A percentile compares a stretch with the other conserved stretches of the same genome.
Evolutionary conservation across 1,284 basidiomycete genomes (phyloP).

Genomic region (Crocinoboletus sp.): DNA sequence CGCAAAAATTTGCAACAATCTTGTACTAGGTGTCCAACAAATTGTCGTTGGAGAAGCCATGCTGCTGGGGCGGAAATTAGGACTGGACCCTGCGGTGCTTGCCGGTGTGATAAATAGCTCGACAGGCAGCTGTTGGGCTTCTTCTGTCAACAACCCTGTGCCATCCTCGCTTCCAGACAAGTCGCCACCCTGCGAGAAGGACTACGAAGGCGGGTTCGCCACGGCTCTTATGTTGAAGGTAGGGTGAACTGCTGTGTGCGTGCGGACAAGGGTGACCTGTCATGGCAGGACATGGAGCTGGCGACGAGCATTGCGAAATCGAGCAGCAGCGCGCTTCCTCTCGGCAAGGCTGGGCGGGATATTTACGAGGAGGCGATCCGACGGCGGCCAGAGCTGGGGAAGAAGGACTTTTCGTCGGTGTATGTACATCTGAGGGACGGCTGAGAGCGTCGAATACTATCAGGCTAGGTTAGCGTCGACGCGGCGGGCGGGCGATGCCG

Average conservation of each 20-base stretch:
- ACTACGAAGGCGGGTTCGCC: constrained; percentile 82
- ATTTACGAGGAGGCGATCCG: constrained; percentile 56
- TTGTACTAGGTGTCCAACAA: constrained; percentile 74
- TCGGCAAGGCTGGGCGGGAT: constrained; percentile 58
- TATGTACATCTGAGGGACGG: constrained; percentile 54
- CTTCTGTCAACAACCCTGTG: constrained; percentile 85
- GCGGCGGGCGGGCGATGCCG: too few relatives aligned
- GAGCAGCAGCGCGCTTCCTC: constrained; percentile 51
- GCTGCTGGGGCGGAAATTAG: constrained; percentile 76
- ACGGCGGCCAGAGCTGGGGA: constrained; percentile 52
- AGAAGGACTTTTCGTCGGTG: constrained; percentile 77
- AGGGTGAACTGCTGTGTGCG: constrained; percentile 6
- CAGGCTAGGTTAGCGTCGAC: too few relatives aligned
- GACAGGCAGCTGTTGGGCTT: constrained; percentile 81
- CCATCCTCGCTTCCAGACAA: constrained; percentile 66
- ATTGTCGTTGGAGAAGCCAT: constrained; percentile 81
- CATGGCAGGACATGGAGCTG: constrained; percentile 70
- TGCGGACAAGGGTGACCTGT: constrained; percentile 6
- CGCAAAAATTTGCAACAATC: constrained; percentile 88
- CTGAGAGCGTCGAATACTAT: too few relatives aligned
- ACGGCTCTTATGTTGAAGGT: constrained; percentile 85
- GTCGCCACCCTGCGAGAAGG: constrained; percentile 77
- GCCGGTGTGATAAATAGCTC: constrained; percentile 82
- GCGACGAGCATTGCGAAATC: constrained; percentile 58
- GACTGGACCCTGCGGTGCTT: constrained; percentile 68